phyloP scores from a whole-genome alignment of 257 asterid species.

The Solanum phureja region DNA sequence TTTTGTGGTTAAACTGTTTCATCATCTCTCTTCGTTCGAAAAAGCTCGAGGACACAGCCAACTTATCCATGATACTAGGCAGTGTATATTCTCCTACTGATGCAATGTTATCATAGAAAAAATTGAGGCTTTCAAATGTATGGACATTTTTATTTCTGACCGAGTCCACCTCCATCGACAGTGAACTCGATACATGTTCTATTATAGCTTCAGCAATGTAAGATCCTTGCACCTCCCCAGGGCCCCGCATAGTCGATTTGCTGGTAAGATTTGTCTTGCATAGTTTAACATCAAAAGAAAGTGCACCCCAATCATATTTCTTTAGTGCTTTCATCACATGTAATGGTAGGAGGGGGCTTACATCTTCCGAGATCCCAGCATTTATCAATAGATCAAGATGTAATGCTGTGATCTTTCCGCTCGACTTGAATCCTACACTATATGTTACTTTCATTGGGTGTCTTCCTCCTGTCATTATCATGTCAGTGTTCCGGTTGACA shows the following conservation, averaged over 20 bases:
- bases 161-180: conserved; percentile 37
- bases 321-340: conserved; percentile 28
- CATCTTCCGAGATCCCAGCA: conserved; percentile 48
- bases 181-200: conserved; percentile 45
- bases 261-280: conserved; percentile 65
- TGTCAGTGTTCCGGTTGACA: conserved; percentile 55
- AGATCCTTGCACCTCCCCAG: conserved; percentile 72
- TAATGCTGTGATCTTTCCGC: conserved; percentile 63
- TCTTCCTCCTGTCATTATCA: conserved; percentile 68
- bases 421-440: conserved; percentile 53
- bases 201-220: conserved; percentile 63
- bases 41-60: no score
- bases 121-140: conserved; percentile 37
- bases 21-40: no score
- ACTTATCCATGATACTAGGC: no score
- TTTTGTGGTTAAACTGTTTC: no score
- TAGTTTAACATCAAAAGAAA: conserved; percentile 47
- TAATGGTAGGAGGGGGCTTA: conserved; percentile 45
- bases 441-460: conserved; percentile 74
- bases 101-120: conserved; percentile 16
- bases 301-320: conserved; percentile 65
- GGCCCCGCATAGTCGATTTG: conserved; percentile 69
- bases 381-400: conserved; percentile 53
- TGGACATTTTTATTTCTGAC: conserved; percentile 44
- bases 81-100: no score